Evolutionary conservation across 331 rosid species (phyloP), one percentile per base, ranked within the genome.

Genomic region (Dryas integrifolia): DNA sequence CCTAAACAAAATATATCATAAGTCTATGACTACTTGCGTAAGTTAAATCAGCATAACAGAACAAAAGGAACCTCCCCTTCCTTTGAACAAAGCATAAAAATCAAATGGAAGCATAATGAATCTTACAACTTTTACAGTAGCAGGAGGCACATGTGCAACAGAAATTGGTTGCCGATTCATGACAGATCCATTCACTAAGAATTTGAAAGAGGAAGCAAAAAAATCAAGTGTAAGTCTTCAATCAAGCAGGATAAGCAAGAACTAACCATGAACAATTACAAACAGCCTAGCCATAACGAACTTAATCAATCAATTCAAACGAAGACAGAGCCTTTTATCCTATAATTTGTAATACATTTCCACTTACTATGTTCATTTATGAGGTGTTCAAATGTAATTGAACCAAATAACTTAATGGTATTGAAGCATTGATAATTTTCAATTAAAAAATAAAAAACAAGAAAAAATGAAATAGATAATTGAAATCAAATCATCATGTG

Each of bases 81-180:
- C 65, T 56, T 46, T 43, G 55, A 69, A 46, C 24, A 74, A 15
- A 56, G 45, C 46, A 51, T 67, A 44, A 58, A 7, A 73, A n/a
- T 16, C 48, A 43, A 79, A 70, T 40, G 47, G 16, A 74, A 58
- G 57, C 63, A 58, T 7, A 8, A 61, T 43, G 41, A 63, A 47
- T 67, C 84, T 55, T 90, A 92, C 99, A 90, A 95, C 93, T 95
- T 95, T 95, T 39, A 95, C 92, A 49, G 89, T 89, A 46, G 96
- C 96, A 61, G 98, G 82, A 79, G 89, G 82, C 75, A 81, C 84
- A 80, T 84, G 88, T 72, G 80, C 92, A 65, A 85, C 85, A 76
- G 93, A 51, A 60, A 85, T 72, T 58, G 92, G 75, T 79, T 88
- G 97, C 55, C 96, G 89, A 76, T 69, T 95, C 60, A 85, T 47